These are phyloP conservation scores for Plenodomus biglobosus DNA, from an alignment of 2,329 filamentous ascomycete genomes.

Conservation along the genomic window DNA sequence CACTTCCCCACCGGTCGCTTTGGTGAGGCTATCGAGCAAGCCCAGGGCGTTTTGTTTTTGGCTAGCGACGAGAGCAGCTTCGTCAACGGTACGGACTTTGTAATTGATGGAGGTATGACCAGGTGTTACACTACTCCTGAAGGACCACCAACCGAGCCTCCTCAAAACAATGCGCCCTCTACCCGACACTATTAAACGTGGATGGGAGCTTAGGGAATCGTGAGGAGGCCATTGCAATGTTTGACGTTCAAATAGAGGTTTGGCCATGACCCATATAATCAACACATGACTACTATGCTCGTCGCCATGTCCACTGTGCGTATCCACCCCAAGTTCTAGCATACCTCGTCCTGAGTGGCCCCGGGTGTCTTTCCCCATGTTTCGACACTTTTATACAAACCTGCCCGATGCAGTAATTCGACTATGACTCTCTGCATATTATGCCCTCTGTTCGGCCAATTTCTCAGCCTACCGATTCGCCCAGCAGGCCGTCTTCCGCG, in stretches of 20 bases:
- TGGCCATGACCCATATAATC: neutral
- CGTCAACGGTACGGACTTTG: constrained; percentile 87
- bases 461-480: neutral
- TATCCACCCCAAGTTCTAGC: neutral
- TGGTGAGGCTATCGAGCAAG: constrained; percentile 91
- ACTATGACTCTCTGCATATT: neutral
- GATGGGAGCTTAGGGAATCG: neutral
- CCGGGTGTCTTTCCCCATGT: constrained; percentile 9
- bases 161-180: constrained; percentile 50
- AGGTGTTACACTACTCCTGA: constrained; percentile 76
- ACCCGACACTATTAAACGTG: neutral
- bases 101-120: constrained; percentile 94
- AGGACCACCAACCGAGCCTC: constrained; percentile 57
- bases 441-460: constrained; percentile 5
- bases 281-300: neutral
- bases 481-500: neutral
- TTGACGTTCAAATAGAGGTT: neutral
- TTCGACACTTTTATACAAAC: constrained; percentile 8
- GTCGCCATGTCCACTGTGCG: neutral
- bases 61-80: constrained; percentile 88
- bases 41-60: constrained; percentile 83
- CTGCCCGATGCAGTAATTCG: constrained; percentile 6
- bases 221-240: neutral
- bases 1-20: constrained; percentile 89
- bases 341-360: constrained; percentile 6